Conservation (phyloP, 176 grass and related monocot species). For the Oryza australiensis region DNA sequence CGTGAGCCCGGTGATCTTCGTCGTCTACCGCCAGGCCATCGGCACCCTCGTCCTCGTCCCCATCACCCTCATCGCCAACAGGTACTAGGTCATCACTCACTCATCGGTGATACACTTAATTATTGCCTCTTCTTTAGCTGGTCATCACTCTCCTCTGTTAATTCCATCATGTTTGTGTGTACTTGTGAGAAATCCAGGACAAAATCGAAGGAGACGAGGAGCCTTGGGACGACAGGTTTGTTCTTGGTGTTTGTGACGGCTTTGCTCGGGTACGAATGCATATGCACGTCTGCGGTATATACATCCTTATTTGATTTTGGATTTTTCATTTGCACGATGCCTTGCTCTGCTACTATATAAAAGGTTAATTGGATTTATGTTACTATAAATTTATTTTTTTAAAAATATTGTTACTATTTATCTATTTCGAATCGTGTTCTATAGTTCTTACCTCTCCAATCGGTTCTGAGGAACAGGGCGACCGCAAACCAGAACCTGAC, state of each 20-base stretch:
- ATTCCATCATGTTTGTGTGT: background rate
- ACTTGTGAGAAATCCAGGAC: slow-evolving; percentile 17
- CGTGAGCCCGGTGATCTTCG: slow-evolving; percentile 71
- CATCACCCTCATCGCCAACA: slow-evolving; percentile 31
- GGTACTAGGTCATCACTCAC: background rate
- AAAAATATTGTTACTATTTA: too few species aligned
- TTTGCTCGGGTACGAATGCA: slow-evolving; percentile 56
- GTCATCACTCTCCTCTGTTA: too few species aligned
- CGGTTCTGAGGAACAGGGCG: slow-evolving; percentile 42
- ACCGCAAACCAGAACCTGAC: slow-evolving; percentile 59
- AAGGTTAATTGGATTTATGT: too few species aligned
- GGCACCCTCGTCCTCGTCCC: slow-evolving; percentile 50
- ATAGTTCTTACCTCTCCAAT: too few species aligned
- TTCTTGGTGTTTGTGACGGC: slow-evolving; percentile 63
- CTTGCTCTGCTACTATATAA: too few species aligned
- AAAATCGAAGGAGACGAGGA: slow-evolving; percentile 33
- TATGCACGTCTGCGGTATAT: background rate
- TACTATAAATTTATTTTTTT: too few species aligned
- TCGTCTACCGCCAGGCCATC: slow-evolving; percentile 69
- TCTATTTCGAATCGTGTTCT: too few species aligned
- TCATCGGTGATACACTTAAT: too few species aligned
- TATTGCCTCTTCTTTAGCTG: too few species aligned
- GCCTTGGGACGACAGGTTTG: slow-evolving; percentile 47
- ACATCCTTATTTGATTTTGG: too few species aligned
- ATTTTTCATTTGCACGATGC: too few species aligned